phyloP scores from a whole-genome alignment of 768 basidiomycete genomes.

The Hortiboletus campestris region DNA sequence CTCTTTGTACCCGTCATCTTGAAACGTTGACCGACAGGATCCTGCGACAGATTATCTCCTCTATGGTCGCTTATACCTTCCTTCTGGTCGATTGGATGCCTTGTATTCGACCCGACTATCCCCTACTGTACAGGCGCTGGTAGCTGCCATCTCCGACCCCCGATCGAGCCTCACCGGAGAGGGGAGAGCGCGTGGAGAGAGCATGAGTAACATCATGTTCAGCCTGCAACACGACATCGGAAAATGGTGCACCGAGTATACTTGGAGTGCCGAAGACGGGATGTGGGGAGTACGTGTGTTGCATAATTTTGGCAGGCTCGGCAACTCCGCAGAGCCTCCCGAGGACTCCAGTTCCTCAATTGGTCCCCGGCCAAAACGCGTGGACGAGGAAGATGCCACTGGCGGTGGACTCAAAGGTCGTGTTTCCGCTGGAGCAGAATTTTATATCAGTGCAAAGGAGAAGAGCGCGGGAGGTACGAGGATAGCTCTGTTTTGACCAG shows the following conservation, averaged over 20 bases:
- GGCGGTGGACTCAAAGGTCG: constrained; percentile 90
- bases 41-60: constrained; percentile 76
- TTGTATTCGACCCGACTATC: constrained; percentile 81
- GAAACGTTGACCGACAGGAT: constrained; percentile 22
- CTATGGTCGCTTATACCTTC: constrained; percentile 89
- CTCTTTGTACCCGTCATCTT: constrained; percentile 1
- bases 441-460: constrained; percentile 93
- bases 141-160: constrained; percentile 85
- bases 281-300: constrained; percentile 90
- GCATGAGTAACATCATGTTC: constrained; percentile 72
- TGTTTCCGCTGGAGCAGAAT: constrained; percentile 87
- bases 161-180: constrained; percentile 46
- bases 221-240: constrained; percentile 91
- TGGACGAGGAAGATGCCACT: constrained; percentile 93
- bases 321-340: constrained; percentile 36
- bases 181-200: constrained; percentile 41
- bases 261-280: constrained; percentile 89
- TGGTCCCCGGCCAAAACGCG: constrained; percentile 57
- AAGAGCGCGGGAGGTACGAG: constrained; percentile 80
- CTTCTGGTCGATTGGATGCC: constrained; percentile 84
- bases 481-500: not conserved
- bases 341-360: constrained; percentile 29
- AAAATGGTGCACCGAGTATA: constrained; percentile 91
- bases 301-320: constrained; percentile 86
- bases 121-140: constrained; percentile 74